phyloP scores from a whole-genome alignment of 176 grass and related monocot species.

The Metroxylon sagu region DNA sequence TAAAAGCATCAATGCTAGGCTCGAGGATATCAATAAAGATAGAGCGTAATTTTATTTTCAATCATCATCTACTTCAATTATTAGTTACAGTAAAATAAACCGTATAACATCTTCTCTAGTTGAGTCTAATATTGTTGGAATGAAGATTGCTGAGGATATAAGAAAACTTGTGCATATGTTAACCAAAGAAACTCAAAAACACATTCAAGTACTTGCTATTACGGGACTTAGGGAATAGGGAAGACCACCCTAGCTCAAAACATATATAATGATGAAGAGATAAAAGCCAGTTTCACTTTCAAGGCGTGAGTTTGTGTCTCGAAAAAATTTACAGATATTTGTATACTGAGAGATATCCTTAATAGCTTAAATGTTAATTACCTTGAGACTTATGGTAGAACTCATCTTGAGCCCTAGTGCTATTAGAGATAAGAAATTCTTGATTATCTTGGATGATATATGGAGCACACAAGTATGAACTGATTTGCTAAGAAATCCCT shows the following conservation, averaged over 20 bases:
- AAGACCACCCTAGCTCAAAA: constrained; percentile 11
- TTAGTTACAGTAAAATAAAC: too few relatives aligned
- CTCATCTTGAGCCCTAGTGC: constrained; percentile 2
- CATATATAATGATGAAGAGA: neutral
- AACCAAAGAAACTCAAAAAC: constrained; percentile 8
- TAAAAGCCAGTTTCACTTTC: constrained; percentile 15
- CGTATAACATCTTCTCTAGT: too few relatives aligned
- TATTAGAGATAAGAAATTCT: constrained; percentile 13
- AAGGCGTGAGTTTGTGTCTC: constrained; percentile 26
- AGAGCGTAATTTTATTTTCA: too few relatives aligned
- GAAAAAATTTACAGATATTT: neutral
- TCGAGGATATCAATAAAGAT: too few relatives aligned
- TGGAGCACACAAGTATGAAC: constrained; percentile 17
- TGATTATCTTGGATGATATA: constrained; percentile 25
- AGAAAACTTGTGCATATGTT: constrained; percentile 15
- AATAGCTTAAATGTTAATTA: neutral
- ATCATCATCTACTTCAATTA: too few relatives aligned
- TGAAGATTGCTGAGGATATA: constrained; percentile 17
- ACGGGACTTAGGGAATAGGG: too few relatives aligned
- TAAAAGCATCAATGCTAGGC: too few relatives aligned
- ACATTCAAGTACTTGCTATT: neutral
- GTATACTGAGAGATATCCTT: constrained; percentile 25
- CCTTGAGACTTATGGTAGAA: neutral
- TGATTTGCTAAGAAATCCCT: constrained; percentile 11
- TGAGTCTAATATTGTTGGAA: neutral